These are phyloP conservation scores for Penicillium daleae DNA, from an alignment of 495 filamentous ascomycete genomes.

Conservation along the genomic window DNA sequence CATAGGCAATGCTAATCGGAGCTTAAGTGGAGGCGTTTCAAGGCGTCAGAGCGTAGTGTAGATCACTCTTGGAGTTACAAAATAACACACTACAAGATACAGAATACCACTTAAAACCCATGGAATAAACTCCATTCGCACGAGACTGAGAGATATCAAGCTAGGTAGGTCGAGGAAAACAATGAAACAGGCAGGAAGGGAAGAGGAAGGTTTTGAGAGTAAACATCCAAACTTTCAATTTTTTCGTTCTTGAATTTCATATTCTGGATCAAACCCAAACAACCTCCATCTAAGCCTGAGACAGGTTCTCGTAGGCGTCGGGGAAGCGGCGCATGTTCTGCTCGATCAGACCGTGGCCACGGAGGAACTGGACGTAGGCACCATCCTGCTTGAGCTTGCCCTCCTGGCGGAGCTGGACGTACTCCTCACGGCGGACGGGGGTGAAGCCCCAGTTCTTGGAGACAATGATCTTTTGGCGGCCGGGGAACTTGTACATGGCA, in stretches of 20 bases:
- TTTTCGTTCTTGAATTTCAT: slow-evolving; percentile 37
- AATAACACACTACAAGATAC: not conserved
- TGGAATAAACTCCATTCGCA: slow-evolving; percentile 38
- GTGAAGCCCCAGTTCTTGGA: slow-evolving; percentile 99
- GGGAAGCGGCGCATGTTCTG: slow-evolving; percentile 93
- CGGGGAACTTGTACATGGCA: slow-evolving; percentile 99
- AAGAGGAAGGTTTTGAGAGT: slow-evolving; percentile 23
- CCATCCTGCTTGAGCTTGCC: slow-evolving; percentile 92
- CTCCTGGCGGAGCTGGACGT: slow-evolving; percentile 85
- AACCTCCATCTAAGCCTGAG: slow-evolving; percentile 50
- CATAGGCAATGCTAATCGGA: not conserved
- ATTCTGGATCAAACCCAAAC: slow-evolving; percentile 33
- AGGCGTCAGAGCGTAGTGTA: no score
- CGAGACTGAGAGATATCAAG: slow-evolving; percentile 33
- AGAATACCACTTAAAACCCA: slow-evolving; percentile 18
- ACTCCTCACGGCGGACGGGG: slow-evolving; percentile 94
- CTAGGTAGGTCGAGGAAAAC: slow-evolving; percentile 16
- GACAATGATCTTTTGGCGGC: slow-evolving; percentile 99
- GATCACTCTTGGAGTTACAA: not conserved
- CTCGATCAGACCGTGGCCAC: slow-evolving; percentile 82
- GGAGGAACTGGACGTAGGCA: slow-evolving; percentile 98
- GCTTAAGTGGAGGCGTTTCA: not conserved
- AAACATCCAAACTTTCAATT: slow-evolving; percentile 31
- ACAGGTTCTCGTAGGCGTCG: slow-evolving; percentile 71
- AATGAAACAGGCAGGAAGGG: slow-evolving; percentile 22